phyloP scores from a whole-genome alignment of 352 stramenopile species.

The Phytophthora meadii region DNA sequence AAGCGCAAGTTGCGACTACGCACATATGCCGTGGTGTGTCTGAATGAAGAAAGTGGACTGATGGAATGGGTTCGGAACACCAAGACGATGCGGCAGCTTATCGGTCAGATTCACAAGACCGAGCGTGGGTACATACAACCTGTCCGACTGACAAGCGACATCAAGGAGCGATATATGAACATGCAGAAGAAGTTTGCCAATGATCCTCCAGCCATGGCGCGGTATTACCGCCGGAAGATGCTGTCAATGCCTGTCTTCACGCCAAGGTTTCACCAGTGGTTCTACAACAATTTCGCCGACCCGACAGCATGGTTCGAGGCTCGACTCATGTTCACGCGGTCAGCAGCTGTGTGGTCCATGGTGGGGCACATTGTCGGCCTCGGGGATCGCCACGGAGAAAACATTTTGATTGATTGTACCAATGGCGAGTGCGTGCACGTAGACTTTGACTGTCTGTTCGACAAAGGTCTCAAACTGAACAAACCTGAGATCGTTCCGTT shows the following conservation, averaged over 20 bases:
- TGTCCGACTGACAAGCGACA: slow-evolving; percentile 76
- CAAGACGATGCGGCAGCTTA: slow-evolving; percentile 92
- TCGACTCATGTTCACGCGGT: slow-evolving; percentile 84
- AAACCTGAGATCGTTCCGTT: slow-evolving; percentile 99
- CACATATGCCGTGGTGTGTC: slow-evolving; percentile 99
- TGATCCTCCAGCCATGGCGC: slow-evolving; percentile 78
- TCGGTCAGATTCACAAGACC: slow-evolving; percentile 89
- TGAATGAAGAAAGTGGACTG: slow-evolving; percentile 99
- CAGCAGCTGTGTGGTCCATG: slow-evolving; percentile 97
- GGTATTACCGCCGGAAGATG: slow-evolving; percentile 75
- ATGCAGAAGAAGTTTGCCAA: slow-evolving; percentile 91
- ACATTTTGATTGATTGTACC: slow-evolving; percentile 98
- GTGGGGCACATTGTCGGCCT: slow-evolving; percentile 96
- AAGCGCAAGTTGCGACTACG: slow-evolving; percentile 94
- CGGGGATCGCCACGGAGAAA: slow-evolving; percentile 98
- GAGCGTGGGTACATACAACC: slow-evolving; percentile 86
- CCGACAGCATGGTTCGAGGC: slow-evolving; percentile 98
- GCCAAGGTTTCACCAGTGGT: slow-evolving; percentile 99
- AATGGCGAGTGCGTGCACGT: slow-evolving; percentile 99
- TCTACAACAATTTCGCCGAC: slow-evolving; percentile 98
- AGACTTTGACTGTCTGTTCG: slow-evolving; percentile 99
- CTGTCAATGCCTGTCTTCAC: slow-evolving; percentile 83
- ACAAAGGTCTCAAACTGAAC: slow-evolving; percentile 98
- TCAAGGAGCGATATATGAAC: slow-evolving; percentile 87
- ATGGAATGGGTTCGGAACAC: slow-evolving; percentile 99